These are phyloP conservation scores for Vaccinium corymbosum DNA, from an alignment of 148 eudicot species.

Conservation along the genomic window DNA sequence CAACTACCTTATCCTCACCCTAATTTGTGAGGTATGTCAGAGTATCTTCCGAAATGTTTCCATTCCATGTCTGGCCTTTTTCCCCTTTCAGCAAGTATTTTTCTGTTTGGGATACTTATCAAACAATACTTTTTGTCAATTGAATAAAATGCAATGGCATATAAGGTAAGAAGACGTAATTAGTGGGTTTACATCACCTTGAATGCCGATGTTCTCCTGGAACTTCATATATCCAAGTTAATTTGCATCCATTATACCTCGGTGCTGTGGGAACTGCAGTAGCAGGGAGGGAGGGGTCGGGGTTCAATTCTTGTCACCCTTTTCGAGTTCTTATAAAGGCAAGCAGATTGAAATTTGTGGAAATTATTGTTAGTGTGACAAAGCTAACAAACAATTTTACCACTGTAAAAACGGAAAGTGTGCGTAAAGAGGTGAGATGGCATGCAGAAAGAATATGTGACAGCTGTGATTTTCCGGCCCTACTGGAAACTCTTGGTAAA, in stretches of 20 bases:
- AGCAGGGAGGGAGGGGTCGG: background rate
- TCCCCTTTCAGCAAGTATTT: background rate
- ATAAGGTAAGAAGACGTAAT: background rate
- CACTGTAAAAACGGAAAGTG: too few relatives aligned
- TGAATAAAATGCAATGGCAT: background rate
- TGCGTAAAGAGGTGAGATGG: background rate
- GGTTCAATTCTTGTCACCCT: background rate
- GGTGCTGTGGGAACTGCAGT: background rate
- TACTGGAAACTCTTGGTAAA: background rate
- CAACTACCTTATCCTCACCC: slow-evolving; percentile 95
- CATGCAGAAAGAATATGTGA: background rate
- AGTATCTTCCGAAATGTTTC: background rate
- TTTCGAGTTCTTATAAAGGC: background rate
- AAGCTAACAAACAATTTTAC: background rate
- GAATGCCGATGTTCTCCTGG: background rate
- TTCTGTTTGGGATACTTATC: background rate
- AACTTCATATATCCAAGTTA: background rate
- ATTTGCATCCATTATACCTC: background rate
- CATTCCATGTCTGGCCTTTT: background rate
- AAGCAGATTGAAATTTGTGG: background rate
- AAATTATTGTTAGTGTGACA: too few relatives aligned
- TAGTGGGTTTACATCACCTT: background rate
- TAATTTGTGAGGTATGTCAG: slow-evolving; percentile 75
- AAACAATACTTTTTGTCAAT: background rate
- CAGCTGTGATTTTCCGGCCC: background rate